phyloP scores from a whole-genome alignment of 805 yeast species.

The Myxozyma vanderwaltii region DNA sequence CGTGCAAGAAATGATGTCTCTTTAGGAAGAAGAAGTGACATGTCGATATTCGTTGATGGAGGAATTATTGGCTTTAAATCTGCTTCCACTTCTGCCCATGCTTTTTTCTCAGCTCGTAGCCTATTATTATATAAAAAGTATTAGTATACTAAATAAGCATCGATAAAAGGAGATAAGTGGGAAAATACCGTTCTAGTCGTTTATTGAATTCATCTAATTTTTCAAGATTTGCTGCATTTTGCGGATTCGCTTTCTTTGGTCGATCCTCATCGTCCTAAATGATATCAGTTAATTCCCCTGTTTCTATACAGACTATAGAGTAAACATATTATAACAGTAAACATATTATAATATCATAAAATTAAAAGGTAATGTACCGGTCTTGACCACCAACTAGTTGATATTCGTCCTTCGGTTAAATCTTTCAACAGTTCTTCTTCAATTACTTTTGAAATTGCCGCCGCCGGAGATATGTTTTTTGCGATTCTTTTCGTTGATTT shows the following conservation, averaged over 20 bases:
- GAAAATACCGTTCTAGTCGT: slow-evolving; percentile 44
- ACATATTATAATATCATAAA: too few relatives aligned
- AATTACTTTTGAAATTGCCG: slow-evolving; percentile 55
- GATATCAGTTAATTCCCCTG: too few relatives aligned
- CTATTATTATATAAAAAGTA: slow-evolving; percentile 2
- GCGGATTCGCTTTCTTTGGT: slow-evolving; percentile 54
- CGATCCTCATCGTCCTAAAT: slow-evolving; percentile 37
- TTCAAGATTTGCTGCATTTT: slow-evolving; percentile 55
- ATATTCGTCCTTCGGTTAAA: slow-evolving; percentile 58
- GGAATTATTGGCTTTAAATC: slow-evolving; percentile 25
- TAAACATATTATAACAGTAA: too few relatives aligned
- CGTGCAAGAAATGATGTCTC: slow-evolving; percentile 39
- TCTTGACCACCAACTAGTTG: slow-evolving; percentile 69
- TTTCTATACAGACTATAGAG: too few relatives aligned
- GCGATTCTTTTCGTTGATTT: slow-evolving; percentile 14
- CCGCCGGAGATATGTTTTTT: slow-evolving; percentile 2
- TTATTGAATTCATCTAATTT: slow-evolving; percentile 52
- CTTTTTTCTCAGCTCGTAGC: slow-evolving; percentile 27
- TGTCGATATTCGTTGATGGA: slow-evolving; percentile 28
- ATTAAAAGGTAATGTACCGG: slow-evolving; percentile 37
- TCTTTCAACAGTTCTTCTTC: slow-evolving; percentile 64
- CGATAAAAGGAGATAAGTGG: background rate
- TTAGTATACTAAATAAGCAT: background rate
- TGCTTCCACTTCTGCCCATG: slow-evolving; percentile 23
- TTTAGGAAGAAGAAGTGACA: slow-evolving; percentile 27